Conservation (phyloP, 441 rosid species). For the Erodium texanum region DNA sequence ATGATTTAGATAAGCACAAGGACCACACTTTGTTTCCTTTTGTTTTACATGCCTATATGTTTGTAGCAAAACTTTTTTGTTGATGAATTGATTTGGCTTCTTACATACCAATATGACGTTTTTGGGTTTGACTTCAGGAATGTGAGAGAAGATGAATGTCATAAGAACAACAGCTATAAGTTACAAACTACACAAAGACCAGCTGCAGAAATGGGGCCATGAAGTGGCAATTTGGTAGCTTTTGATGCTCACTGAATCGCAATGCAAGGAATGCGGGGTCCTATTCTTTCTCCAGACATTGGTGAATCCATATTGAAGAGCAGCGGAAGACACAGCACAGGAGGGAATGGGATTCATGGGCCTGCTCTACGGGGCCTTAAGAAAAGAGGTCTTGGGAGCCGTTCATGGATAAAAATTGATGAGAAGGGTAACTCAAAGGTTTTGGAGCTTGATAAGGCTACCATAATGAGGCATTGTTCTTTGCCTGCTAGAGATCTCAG, state of each 20-base stretch:
- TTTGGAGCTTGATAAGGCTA: constrained; percentile 74
- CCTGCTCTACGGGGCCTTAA: constrained; percentile 43
- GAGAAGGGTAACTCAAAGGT: constrained; percentile 55
- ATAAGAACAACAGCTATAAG: not conserved
- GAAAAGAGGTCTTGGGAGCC: constrained; percentile 84
- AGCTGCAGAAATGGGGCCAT: constrained; percentile 1
- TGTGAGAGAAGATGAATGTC: constrained; percentile 20
- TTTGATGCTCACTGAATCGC: constrained; percentile 18
- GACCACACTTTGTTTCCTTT: not conserved
- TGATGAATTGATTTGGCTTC: constrained; percentile 2
- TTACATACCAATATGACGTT: not conserved
- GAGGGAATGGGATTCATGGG: constrained; percentile 17
- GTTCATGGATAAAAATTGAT: constrained; percentile 90
- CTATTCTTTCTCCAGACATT: constrained; percentile 20
- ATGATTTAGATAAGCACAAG: not conserved
- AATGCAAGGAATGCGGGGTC: constrained; percentile 45
- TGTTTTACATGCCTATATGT: not conserved
- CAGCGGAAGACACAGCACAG: constrained; percentile 31
- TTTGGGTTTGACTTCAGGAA: constrained; percentile 23
- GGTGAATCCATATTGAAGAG: constrained; percentile 30
- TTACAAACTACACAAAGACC: constrained; percentile 12
- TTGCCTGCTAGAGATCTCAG: constrained; percentile 87
- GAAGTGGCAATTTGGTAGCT: constrained; percentile 10
- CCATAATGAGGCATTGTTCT: constrained; percentile 89
- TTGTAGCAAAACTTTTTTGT: not conserved